Conservation (phyloP, 2,329 filamentous ascomycete species). For the Xylaria digitata region DNA sequence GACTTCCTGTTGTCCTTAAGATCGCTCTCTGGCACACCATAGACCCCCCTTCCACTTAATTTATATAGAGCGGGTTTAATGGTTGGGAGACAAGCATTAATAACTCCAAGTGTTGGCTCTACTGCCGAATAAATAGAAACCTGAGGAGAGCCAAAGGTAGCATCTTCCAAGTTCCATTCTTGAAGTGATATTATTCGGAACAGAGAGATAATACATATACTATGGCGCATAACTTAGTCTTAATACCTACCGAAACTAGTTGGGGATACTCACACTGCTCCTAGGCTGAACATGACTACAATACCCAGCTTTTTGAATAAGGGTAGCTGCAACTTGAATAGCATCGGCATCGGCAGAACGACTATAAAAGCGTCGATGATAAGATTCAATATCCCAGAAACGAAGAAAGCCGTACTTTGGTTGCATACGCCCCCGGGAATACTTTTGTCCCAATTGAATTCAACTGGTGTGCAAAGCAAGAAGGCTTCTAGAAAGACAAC, state of each 20-base stretch:
- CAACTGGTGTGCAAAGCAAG: slow-evolving; percentile 29
- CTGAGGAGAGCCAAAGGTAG: slow-evolving; percentile 14
- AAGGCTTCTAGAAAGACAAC: slow-evolving; percentile 32
- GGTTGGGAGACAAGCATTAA: slow-evolving; percentile 37
- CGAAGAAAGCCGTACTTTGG: slow-evolving; percentile 10
- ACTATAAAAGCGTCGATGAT: slow-evolving; percentile 35
- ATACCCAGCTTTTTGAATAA: slow-evolving; percentile 28
- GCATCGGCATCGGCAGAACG: slow-evolving; percentile 34
- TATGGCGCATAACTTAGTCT: not conserved
- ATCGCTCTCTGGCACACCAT: too few species aligned
- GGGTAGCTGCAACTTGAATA: slow-evolving; percentile 28
- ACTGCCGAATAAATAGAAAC: slow-evolving; percentile 26
- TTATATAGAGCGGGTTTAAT: slow-evolving; percentile 29
- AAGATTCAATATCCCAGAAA: slow-evolving; percentile 33
- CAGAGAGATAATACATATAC: slow-evolving; percentile 20
- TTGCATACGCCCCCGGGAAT: slow-evolving; percentile 29
- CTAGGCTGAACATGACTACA: slow-evolving; percentile 38
- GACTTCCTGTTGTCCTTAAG: too few species aligned
- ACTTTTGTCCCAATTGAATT: slow-evolving; percentile 38
- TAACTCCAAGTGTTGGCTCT: slow-evolving; percentile 34
- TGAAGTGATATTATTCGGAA: not conserved
- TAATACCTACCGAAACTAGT: not conserved
- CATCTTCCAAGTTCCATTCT: slow-evolving; percentile 21
- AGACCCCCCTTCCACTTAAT: too few species aligned
- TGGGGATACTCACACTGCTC: slow-evolving; percentile 30